Base-by-base conservation (phyloP, 495 filamentous ascomycete genomes). In the Penicillium subrubescens region DNA sequence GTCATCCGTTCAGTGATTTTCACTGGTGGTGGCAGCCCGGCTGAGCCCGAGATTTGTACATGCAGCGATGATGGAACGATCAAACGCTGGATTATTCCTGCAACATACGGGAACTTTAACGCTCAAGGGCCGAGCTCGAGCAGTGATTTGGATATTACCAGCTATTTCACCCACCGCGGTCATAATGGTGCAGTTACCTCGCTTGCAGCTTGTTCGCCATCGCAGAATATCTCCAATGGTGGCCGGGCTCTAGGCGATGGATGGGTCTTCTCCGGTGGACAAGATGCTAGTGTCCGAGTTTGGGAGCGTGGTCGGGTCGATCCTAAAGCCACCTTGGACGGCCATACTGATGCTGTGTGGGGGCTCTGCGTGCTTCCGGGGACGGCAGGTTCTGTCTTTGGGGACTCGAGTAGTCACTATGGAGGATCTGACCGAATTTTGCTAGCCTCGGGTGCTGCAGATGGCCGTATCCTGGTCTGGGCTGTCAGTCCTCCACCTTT, bases 241-340 rank as follows among this genome's bases (percentile, higher is more conserved):
- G 94, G 93, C 10, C 87, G 93, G 60, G 89, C 88, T 1, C 82
- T 89, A 60, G 92, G 92, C 21, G 94, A 97, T 66, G 96, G 96
- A 7, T 98, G 96, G 95, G 90, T 99, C 41, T 98, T 99, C 76
- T 97, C 94, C 19, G 95, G 96, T 46, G 95, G 95, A 4, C 92
- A 97, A 71, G 95, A 99, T 74, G 87, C 93, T 4, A 96, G 93
- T 11, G 87, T 99, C 21, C 86, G 93, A 29, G 92, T 98, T 2
- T 99, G 95, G 95, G 94, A 98, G 79, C 83, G 92, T 17, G 94
- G 94, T 12, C 81, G 93, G 41, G 92, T 99, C 43, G 96, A 97
- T 73, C 93, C 94, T 7, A 97, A 98, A 75, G 94, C 93, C 5
- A 99, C 94, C 1, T 80, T 99, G 25, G 91, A 97, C 63, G 94